Evolutionary conservation across 2,329 filamentous ascomycete species (phyloP), one percentile per base, ranked within the genome.

Genomic region (Gnomoniopsis sp.): DNA sequence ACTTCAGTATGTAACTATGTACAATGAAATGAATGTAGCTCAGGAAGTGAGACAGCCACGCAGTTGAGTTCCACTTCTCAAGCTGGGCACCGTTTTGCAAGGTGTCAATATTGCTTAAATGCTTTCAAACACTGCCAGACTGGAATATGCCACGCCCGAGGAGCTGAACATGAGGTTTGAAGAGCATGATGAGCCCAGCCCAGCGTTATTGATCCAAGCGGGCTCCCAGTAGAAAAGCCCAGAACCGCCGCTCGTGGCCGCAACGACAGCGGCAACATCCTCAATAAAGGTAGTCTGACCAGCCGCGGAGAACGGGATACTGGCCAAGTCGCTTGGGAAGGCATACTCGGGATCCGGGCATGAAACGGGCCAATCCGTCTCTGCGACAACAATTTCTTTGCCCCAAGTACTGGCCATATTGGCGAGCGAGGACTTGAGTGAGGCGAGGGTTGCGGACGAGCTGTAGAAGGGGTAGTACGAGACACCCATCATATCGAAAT

Each of bases 201-300:
- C 80, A 12, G 81, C 79, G 70, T 89, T 90, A 46, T 84, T 77
- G 62, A 90, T 76, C 87, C 87, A 91, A 0, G 83, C 85, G 0
- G 87, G 87, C 69, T 91, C 88, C 88, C 88, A 91, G 64, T 90
- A 91, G 62, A 87, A 90, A 8, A 91, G 48, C 0, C 87, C 88
- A 30, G 75, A 71, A 0, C 86, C 86, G 1, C 79, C 78, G 1
- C 71, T 75, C 0, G 84, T 79, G 1, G 72, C 77, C 1, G 75
- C 73, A 0, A 90, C 79, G 1, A 84, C 74, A 1, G 74, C 74
- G 0, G 85, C 86, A 19, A 91, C 77, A 58, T 80, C 73, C 70
- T 83, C 75, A 55, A 91, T 71, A 71, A 85, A 91, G 2, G 76
- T 77, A 1, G 74, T 72, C 75, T 91, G 88, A 0, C 88, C 88